phyloP scores from a whole-genome alignment of 768 basidiomycete genomes.

The Lanmaoa pseudosensibilis region DNA sequence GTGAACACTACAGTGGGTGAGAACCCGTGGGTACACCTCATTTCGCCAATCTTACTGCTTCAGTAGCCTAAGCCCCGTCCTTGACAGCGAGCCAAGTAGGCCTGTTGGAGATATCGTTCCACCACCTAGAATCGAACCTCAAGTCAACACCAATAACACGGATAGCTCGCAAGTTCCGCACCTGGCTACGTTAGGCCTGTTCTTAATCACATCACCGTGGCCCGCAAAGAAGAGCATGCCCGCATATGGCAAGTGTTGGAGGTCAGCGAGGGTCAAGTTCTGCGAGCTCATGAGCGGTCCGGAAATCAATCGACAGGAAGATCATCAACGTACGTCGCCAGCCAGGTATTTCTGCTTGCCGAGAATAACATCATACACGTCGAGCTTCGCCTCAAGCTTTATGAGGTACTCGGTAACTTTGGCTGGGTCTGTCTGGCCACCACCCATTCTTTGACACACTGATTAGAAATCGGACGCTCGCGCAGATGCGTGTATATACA shows the following conservation, averaged over 20 bases:
- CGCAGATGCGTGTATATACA: slow-evolving; percentile 12
- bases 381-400: slow-evolving; percentile 39
- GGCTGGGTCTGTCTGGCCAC: slow-evolving; percentile 25
- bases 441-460: slow-evolving; percentile 6
- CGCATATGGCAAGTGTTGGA: slow-evolving; percentile 56
- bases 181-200: slow-evolving; percentile 46
- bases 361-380: slow-evolving; percentile 55
- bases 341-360: slow-evolving; percentile 55
- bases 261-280: slow-evolving; percentile 54
- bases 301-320: neutral
- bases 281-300: slow-evolving; percentile 16
- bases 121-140: slow-evolving; percentile 44
- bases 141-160: neutral
- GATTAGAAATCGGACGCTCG: neutral
- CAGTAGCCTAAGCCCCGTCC: slow-evolving; percentile 26
- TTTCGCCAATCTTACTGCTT: neutral
- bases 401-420: slow-evolving; percentile 12
- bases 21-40: no score
- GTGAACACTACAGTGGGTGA: neutral
- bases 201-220: slow-evolving; percentile 29
- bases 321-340: slow-evolving; percentile 45
- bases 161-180: slow-evolving; percentile 16
- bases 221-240: slow-evolving; percentile 26
- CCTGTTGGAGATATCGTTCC: slow-evolving; percentile 46
- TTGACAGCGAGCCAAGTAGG: slow-evolving; percentile 49